phyloP scores from a whole-genome alignment of 768 basidiomycete genomes.

The Gloeophyllum trabeum region DNA sequence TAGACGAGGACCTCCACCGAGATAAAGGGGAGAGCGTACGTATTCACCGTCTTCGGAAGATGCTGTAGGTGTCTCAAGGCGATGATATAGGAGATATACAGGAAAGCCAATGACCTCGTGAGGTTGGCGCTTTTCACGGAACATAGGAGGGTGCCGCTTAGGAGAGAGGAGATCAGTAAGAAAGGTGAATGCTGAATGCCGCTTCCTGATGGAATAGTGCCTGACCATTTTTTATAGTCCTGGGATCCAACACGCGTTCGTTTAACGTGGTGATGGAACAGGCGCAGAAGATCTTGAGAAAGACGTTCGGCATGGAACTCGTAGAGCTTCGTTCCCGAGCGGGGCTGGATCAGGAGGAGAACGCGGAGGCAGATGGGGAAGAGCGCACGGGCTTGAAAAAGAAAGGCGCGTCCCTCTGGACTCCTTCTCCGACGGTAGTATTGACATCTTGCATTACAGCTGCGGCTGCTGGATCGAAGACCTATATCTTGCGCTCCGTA shows the following conservation, averaged over 20 bases:
- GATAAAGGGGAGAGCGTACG: background rate
- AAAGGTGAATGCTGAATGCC: conserved; percentile 39
- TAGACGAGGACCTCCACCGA: conserved; percentile 15
- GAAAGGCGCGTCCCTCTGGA: conserved; percentile 33
- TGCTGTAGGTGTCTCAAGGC: background rate
- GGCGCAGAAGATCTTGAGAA: conserved; percentile 55
- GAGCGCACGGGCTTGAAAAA: conserved; percentile 53
- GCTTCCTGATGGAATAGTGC: background rate
- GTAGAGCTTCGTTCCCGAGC: conserved; percentile 61
- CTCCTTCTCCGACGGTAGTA: background rate
- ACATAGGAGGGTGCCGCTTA: conserved; percentile 51
- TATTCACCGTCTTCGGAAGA: background rate
- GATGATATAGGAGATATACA: conserved; percentile 46
- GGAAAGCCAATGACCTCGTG: conserved; percentile 62
- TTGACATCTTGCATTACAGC: conserved; percentile 20
- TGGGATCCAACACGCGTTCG: conserved; percentile 34
- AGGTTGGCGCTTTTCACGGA: conserved; percentile 78
- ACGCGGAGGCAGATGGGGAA: conserved; percentile 23
- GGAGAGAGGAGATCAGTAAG: conserved; percentile 80
- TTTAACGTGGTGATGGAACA: conserved; percentile 54
- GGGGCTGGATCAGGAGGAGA: conserved; percentile 28
- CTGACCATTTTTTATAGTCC: conserved; percentile 24
- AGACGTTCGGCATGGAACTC: conserved; percentile 76
- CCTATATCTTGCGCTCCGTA: conserved; percentile 73
- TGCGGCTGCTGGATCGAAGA: conserved; percentile 52